Evolutionary conservation across 768 basidiomycete genomes (phyloP).

Genomic region (Suillus subalutaceus): DNA sequence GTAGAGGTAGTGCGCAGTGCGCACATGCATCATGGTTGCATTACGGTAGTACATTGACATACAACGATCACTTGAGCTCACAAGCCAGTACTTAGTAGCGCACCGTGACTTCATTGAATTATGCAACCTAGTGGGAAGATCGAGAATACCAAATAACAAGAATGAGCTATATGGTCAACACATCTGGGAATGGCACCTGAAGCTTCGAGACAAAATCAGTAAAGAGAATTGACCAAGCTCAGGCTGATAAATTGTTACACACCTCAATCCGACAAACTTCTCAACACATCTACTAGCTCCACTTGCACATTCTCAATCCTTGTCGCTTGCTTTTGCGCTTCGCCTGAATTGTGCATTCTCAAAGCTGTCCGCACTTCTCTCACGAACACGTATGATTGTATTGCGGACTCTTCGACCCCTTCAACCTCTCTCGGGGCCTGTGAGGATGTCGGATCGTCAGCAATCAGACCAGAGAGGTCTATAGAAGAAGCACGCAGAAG

Average conservation of each 20-base stretch:
- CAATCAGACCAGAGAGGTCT: conserved; percentile 38
- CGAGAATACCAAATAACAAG: not conserved
- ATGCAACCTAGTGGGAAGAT: not conserved
- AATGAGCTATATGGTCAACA: too few relatives aligned
- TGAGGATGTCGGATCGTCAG: conserved; percentile 10
- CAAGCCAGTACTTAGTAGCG: not conserved
- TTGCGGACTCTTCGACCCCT: conserved; percentile 22
- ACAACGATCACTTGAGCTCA: too few relatives aligned
- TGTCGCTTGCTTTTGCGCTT: conserved; percentile 53
- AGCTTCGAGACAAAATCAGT: not conserved
- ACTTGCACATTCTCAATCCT: conserved; percentile 59
- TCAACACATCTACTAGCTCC: conserved; percentile 54
- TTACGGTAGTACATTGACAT: too few relatives aligned
- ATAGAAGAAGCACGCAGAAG: conserved; percentile 63
- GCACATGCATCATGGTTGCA: too few relatives aligned
- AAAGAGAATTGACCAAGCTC: not conserved
- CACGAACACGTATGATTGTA: conserved; percentile 62
- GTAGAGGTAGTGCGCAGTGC: too few relatives aligned
- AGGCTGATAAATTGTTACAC: not conserved
- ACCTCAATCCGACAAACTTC: conserved; percentile 31
- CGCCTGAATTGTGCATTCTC: conserved; percentile 52
- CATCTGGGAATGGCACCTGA: not conserved
- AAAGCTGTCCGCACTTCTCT: conserved; percentile 60
- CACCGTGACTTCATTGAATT: not conserved
- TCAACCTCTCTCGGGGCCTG: conserved; percentile 4